Evolutionary conservation across 2,329 filamentous ascomycete genomes (phyloP), one percentile per base, ranked within the genome.

Genomic region (Grosmannia serpens): DNA sequence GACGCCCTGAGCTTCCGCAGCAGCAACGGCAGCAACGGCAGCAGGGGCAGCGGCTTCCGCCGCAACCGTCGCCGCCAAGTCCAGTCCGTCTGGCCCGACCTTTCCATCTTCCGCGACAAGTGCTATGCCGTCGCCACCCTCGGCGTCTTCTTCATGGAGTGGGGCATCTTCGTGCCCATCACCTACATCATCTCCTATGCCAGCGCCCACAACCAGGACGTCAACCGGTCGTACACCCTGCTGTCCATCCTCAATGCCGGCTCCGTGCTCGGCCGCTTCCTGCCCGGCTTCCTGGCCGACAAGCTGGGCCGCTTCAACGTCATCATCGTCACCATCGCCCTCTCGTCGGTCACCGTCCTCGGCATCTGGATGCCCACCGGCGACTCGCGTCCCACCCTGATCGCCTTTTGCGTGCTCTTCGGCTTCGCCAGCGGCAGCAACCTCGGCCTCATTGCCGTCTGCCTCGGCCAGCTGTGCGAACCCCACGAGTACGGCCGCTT

Each of bases 211-310:
- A 80, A 83, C n/a, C 77, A 88, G 64, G 75, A 76, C 53, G 70
- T 74, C 0, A 74, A 73, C 0, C 81, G 87, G 63, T 81, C 86
- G 1, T 92, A 89, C 69, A 84, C 89, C 61, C 77, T 94, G 31
- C 77, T 95, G n/a, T 84, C 89, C 1, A 81, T 94, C 59, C 79
- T 95, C 66, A 95, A 94, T 67, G 88, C 83, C 1, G 88, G 87
- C 13, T 89, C 86, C 0, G 84, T 87, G 56, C 73, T 94, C 9
- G 91, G 91, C 3, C 82, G 91, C 26, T 87, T 84, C 71, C 75
- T 91, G 0, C 89, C 90, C 0, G 89, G 90, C 0, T 78, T 88
- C 61, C 73, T 90, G 10, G 86, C 89, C 0, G 91, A 96, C 68
- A 81, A 78, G 55, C 69, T 90, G 4, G 91, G 91, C 0, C 82